phyloP scores from a whole-genome alignment of 179 eudicot species.

The Gypsophila paniculata region DNA sequence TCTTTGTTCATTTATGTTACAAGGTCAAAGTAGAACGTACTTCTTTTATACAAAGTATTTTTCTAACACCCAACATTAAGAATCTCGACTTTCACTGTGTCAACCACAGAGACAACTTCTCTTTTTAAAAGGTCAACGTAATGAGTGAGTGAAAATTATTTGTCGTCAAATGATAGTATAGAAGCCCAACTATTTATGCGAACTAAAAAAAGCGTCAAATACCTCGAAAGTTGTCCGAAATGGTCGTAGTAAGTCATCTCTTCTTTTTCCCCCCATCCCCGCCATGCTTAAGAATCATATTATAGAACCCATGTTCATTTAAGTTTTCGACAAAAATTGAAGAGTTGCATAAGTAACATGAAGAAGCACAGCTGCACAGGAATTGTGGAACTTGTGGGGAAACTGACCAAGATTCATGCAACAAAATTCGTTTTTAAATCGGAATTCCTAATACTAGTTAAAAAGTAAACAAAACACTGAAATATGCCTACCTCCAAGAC shows the following conservation, averaged over 20 bases:
- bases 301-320: neutral
- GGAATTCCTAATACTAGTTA: neutral
- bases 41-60: too few species aligned
- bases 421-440: too few species aligned
- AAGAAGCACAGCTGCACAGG: neutral
- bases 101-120: too few species aligned
- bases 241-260: neutral
- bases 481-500: constrained; percentile 39
- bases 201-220: neutral
- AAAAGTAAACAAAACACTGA: constrained; percentile 18
- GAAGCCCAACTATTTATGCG: neutral
- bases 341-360: neutral
- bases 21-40: too few species aligned
- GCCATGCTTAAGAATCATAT: neutral
- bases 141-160: neutral
- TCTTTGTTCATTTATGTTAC: too few species aligned
- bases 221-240: neutral
- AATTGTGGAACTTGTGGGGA: neutral
- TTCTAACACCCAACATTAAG: too few species aligned
- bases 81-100: too few species aligned
- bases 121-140: neutral
- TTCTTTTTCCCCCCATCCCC: neutral
- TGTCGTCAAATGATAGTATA: neutral
- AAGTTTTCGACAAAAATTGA: neutral
- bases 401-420: neutral